Conservation (phyloP, 2,329 filamentous ascomycete genomes). For the Beauveria sp. region DNA sequence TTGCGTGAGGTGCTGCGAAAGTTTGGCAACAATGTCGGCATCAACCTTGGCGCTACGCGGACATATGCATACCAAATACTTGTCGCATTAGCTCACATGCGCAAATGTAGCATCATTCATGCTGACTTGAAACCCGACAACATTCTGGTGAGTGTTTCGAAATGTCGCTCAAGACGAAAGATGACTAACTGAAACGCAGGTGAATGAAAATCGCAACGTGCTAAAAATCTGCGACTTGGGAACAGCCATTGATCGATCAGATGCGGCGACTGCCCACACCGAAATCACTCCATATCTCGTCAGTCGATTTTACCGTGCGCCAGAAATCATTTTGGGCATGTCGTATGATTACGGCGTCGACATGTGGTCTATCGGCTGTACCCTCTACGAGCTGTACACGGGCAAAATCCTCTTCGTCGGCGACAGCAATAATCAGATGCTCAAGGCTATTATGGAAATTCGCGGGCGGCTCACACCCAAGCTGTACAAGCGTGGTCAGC, state of each 20-base stretch:
- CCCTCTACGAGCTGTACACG: conserved; percentile 92
- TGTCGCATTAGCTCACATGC: conserved; percentile 75
- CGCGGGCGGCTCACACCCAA: conserved; percentile 88
- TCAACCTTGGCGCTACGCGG: conserved; percentile 80
- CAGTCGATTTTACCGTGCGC: conserved; percentile 93
- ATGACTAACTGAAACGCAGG: conserved; percentile 32
- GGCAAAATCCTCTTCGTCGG: conserved; percentile 96
- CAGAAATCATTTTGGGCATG: conserved; percentile 96
- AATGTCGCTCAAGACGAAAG: neutral
- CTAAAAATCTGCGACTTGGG: conserved; percentile 96
- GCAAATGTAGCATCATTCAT: conserved; percentile 88
- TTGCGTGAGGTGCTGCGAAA: conserved; percentile 90
- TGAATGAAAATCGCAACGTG: conserved; percentile 73
- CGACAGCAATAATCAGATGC: conserved; percentile 96
- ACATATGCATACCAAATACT: conserved; percentile 94
- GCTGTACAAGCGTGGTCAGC: conserved; percentile 72
- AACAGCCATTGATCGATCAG: conserved; percentile 85
- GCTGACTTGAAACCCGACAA: conserved; percentile 98
- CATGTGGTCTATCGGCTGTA: conserved; percentile 97
- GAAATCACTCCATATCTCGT: conserved; percentile 93
- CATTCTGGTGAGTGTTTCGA: conserved; percentile 56
- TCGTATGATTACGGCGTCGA: conserved; percentile 91
- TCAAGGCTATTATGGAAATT: conserved; percentile 91
- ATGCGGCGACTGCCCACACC: conserved; percentile 61
- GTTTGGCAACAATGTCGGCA: conserved; percentile 87